Conservation (phyloP, 257 asterid genomes). For the Nicotiana obtusifolia region DNA sequence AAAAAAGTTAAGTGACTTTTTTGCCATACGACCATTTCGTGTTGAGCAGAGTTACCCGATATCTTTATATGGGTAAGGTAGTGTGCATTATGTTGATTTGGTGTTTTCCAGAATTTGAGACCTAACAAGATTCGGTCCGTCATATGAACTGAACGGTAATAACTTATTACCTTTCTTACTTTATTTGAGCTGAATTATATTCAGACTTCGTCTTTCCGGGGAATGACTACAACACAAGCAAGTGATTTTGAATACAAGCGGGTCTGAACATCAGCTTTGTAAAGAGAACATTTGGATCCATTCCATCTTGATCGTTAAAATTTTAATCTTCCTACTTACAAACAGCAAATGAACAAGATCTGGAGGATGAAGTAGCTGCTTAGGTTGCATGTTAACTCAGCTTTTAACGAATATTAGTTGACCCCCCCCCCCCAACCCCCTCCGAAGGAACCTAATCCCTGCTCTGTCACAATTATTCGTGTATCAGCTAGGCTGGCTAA, state of each 20-base stretch:
- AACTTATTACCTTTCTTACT: too few species aligned
- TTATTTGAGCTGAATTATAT: too few species aligned
- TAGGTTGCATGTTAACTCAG: constrained; percentile 13
- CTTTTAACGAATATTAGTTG: constrained; percentile 29
- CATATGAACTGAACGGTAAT: too few species aligned
- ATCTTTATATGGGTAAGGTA: neutral
- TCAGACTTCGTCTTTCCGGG: too few species aligned
- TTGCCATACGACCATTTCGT: neutral
- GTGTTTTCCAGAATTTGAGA: too few species aligned
- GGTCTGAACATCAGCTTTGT: neutral
- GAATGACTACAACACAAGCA: too few species aligned
- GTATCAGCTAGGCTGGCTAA: neutral
- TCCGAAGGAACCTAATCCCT: neutral
- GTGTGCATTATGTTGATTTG: neutral
- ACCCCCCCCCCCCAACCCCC: neutral
- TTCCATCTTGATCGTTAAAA: neutral
- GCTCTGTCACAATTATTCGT: neutral
- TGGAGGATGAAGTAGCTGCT: neutral
- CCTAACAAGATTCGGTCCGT: neutral
- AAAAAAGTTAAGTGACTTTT: neutral
- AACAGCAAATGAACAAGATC: neutral
- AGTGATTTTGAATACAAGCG: neutral
- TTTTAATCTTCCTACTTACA: neutral
- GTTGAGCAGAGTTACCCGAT: neutral
- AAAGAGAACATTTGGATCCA: neutral